Base-by-base conservation (phyloP, 148 eudicot genomes). In the Diospyros lotus region DNA sequence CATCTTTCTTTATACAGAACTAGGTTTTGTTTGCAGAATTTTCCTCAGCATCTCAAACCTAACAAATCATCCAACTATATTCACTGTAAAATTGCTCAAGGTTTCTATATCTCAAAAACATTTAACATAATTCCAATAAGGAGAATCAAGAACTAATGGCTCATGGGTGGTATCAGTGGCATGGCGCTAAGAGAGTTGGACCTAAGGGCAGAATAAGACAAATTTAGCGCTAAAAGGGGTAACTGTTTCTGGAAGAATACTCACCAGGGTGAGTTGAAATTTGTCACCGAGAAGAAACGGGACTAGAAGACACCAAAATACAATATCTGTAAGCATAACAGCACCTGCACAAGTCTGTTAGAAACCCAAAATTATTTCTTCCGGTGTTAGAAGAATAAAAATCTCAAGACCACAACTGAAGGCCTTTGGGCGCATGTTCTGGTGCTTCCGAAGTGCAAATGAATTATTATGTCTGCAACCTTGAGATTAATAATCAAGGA, bases 301-400 rank as follows among this genome's bases (percentile, higher is more conserved):
- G 75, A 91, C 76, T 71, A 93, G 74, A 42, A 93, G 78, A 64
- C 87, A 68, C 98, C 98, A 93, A 73, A 93, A 93, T 55, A 93
- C 97, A 50, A 93, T 58, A 71, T 93, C 97, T 39, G 98, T 87
- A 17, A 91, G 85, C 74, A 93, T 67, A 28, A 80, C 82, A 75
- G 98, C 97, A 54, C 97, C 97, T 78, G 91, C 97, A 84, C 80
- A 89, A 70, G 81, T 86, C 98, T 93, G 88, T 78, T 56, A 11
- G 58, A 18, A 13, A 72, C 63, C 53, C 72, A 28, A 45, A 18
- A 75, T 58, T 55, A 71, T 74, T 5, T 62, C 15, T 14, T 71
- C 9, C 64, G 2, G 50, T 70, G 62, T 39, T 41, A 55, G 41
- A 58, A n/a, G 50, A 42, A 11, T 12, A 2, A 53, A 52, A 40